Evolutionary conservation across 2,329 filamentous ascomycete species (phyloP), one percentile per base, ranked within the genome.

Genomic region (Verticillium isaacii): DNA sequence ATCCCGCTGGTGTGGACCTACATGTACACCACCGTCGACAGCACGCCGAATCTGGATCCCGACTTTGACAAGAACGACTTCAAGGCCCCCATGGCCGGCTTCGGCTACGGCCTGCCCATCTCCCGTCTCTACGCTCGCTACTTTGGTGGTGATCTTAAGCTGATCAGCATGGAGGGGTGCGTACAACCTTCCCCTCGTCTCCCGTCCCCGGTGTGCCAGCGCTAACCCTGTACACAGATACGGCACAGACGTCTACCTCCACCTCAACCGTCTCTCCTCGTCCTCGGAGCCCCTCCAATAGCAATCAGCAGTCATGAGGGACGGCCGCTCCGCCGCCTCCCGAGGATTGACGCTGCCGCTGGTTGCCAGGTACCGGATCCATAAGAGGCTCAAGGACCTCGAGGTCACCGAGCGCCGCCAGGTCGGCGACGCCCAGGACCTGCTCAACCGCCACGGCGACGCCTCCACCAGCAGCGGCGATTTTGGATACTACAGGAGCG

Each of bases 1-100:
- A 98, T 99, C 66, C 95, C 95, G 5, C 84, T 99, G 15, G 95
- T 98, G n/a, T 99, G 95, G 95, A 99, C 95, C 14, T 99, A 99
- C 76, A 99, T 98, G 95, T 99, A 99, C 76, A 99, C 95, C 39
- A 99, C 95, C 2, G 95, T 99, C 66, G 95, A 98, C 75, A 88
- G 93, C 69, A 98, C 95, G 25, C 95, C 95, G 15, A 96, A 89
- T 72, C 80, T 99, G 65, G 95, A 99, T 72, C 95, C 95, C 0
- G 94, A 98, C 74, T 99, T 98, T 75, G 94, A 99, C 77, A 96
- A 98, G 80, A 97, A 89, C 78, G 95, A 99, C 75, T 99, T 99
- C 82, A 98, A 99, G 77, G 95, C 95, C 14, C 95, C 95, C 1
- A 98, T 99, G 95, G 95, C 95, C 65, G 95, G 95, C 2, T 99